A percentile compares a stretch with the other conserved stretches of the same genome.
These are phyloP conservation scores for Singerocomus rubriflavus DNA, from an alignment of 1,284 basidiomycete species.

Conservation along the genomic window DNA sequence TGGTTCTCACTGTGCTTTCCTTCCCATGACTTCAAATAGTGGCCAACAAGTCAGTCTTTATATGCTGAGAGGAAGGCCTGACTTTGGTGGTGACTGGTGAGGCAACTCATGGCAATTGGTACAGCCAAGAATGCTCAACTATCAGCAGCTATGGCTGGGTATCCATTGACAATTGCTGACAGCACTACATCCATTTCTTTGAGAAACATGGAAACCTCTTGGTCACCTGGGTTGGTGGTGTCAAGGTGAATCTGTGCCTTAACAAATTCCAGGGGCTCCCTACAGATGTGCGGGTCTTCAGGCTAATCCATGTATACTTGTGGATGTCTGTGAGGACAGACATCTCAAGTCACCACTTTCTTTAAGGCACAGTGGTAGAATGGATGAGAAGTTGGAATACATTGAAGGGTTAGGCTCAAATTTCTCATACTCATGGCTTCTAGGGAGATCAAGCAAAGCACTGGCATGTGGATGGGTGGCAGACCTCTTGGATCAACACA, in stretches of 20 bases:
- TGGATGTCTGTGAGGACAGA: slow-evolving; percentile 27
- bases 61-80: slow-evolving; percentile 29
- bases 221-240: slow-evolving; percentile 29
- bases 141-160: slow-evolving; percentile 31
- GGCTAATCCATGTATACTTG: slow-evolving; percentile 28
- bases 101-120: too few species aligned
- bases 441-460: slow-evolving; percentile 31
- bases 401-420: slow-evolving; percentile 31
- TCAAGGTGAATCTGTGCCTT: too few species aligned
- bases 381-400: slow-evolving; percentile 32
- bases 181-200: slow-evolving; percentile 31
- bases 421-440: too few species aligned
- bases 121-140: slow-evolving; percentile 31
- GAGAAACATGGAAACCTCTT: slow-evolving; percentile 32
- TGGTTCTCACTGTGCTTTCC: slow-evolving; percentile 24
- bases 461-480: slow-evolving; percentile 29
- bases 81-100: slow-evolving; percentile 30
- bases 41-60: slow-evolving; percentile 31
- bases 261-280: too few species aligned
- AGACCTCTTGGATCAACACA: slow-evolving; percentile 31
- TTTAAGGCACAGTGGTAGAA: slow-evolving; percentile 24
- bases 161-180: slow-evolving; percentile 25
- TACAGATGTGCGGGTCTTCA: slow-evolving; percentile 26
- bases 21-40: slow-evolving; percentile 30
- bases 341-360: too few species aligned